Evolutionary conservation across 495 filamentous ascomycete genomes (phyloP), one percentile per base, ranked within the genome.

Genomic region (Aspergillus bertholletiae): DNA sequence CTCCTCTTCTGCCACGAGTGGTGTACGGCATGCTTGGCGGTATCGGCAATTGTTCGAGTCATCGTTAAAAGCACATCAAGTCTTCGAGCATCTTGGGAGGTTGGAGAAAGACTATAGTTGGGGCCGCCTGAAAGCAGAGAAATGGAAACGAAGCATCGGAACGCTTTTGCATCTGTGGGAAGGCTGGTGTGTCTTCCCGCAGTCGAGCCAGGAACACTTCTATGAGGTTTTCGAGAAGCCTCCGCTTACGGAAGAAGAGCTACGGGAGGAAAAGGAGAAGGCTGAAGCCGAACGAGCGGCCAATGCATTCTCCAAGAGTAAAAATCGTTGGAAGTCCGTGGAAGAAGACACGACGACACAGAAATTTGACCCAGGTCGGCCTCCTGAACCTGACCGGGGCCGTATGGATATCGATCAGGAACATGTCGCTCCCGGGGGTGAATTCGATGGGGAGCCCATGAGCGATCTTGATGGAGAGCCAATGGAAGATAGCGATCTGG

Each of bases 1-100:
- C 26, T 91, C 88, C 1, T 88, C 90, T 2, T 90, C 88, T 4
- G 87, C 89, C 1, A 91, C 88, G 1, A 86, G 84, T 57, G 90
- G 90, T 0, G 88, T 96, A 30, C 81, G 90, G 1, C 88, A 93
- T 64, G 90, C 91, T 5, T 97, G 91, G 91, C 85, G 91, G 39
- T 97, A 94, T 62, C 82, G 93, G 18, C 85, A 89, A 62, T 74
- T 94, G 20, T 94, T 98, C 58, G 95, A 96, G 68, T 71, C 75
- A 0, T 84, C 86, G 0, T 74, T 98, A 7, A 83, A 84, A 28
- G 69, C 80, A 5, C 80, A 84, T 34, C 78, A 84, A 32, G 85
- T 89, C 1, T 97, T 98, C 60, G 91, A 91, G 60, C 76, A 84
- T 49, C 79, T 98, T 8, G 94, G 92, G 7, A 74, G 81, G 53